Evolutionary conservation across 1,284 basidiomycete genomes (phyloP).

Genomic region (Ceratobasidium sp.): DNA sequence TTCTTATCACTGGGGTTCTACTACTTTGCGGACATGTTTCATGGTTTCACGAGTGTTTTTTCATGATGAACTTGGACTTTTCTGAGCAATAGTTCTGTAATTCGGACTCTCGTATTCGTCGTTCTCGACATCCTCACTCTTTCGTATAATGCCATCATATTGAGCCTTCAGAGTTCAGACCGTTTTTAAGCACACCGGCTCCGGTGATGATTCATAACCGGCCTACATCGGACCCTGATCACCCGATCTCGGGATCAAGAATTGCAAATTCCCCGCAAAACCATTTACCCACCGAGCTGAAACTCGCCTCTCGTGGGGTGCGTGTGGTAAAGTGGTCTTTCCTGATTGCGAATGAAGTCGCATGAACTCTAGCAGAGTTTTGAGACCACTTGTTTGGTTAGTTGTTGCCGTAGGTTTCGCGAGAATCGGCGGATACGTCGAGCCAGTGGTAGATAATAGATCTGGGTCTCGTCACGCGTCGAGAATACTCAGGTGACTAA

Average conservation of each 20-base stretch:
- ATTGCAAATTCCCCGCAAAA: not conserved
- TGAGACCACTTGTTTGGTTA: not conserved
- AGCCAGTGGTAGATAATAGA: too few species aligned
- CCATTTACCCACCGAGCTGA: not conserved
- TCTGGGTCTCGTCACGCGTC: too few species aligned
- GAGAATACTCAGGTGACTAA: not conserved
- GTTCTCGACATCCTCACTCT: not conserved
- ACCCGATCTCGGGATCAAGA: not conserved
- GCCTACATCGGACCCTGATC: not conserved
- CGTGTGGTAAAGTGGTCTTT: too few species aligned
- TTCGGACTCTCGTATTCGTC: not conserved
- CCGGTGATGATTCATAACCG: not conserved
- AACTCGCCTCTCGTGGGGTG: not conserved
- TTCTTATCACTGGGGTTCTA: not conserved
- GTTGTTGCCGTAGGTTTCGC: too few species aligned
- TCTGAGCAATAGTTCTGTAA: slow-evolving; percentile 1
- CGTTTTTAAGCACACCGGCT: too few species aligned
- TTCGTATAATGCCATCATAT: slow-evolving; percentile 4
- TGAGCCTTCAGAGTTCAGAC: not conserved
- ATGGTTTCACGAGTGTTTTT: not conserved
- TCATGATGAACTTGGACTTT: slow-evolving; percentile 25
- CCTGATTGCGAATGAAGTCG: too few species aligned
- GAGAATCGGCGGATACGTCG: too few species aligned
- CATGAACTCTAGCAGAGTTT: not conserved
- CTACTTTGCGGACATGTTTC: slow-evolving; percentile 4